phyloP scores from a whole-genome alignment of 1,284 basidiomycete genomes.

The Boletus mariae region DNA sequence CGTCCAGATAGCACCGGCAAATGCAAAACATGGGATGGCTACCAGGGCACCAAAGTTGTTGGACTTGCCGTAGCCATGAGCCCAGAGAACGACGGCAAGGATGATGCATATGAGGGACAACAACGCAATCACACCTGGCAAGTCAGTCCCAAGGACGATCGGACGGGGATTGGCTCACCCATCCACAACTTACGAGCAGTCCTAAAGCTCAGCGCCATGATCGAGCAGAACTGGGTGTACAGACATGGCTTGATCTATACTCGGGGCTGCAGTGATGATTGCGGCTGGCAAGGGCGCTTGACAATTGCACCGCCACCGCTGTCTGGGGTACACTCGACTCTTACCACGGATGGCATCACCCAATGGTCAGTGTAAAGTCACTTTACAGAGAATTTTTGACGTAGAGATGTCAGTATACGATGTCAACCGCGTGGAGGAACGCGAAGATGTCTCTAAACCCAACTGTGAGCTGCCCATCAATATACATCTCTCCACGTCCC shows the following conservation, averaged over 20 bases:
- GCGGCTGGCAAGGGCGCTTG: constrained; percentile 13
- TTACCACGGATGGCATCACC: not conserved
- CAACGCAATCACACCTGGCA: constrained; percentile 26
- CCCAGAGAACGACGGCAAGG: constrained; percentile 31
- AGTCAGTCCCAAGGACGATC: not conserved
- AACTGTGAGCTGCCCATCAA: constrained; percentile 16
- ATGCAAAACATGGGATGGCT: constrained; percentile 27
- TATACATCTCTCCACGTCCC: not conserved
- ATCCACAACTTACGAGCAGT: constrained; percentile 31
- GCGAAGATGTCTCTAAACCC: not conserved
- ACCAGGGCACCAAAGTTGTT: constrained; percentile 32
- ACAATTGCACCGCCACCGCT: constrained; percentile 20
- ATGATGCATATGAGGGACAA: constrained; percentile 27
- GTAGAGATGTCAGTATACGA: constrained; percentile 8
- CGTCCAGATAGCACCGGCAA: constrained; percentile 31
- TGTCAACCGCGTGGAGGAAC: constrained; percentile 4
- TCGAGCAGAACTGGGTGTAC: not conserved
- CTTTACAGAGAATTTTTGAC: not conserved
- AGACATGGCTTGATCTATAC: not conserved
- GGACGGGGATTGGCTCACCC: constrained; percentile 20
- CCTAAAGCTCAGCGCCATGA: constrained; percentile 31
- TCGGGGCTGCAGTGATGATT: not conserved
- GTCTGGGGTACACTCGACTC: too few species aligned
- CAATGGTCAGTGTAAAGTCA: not conserved
- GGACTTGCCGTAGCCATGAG: constrained; percentile 26